These are phyloP conservation scores for Allomyces macrogynus DNA, from an alignment of 192 early-diverging fungal species.

Conservation along the genomic window DNA sequence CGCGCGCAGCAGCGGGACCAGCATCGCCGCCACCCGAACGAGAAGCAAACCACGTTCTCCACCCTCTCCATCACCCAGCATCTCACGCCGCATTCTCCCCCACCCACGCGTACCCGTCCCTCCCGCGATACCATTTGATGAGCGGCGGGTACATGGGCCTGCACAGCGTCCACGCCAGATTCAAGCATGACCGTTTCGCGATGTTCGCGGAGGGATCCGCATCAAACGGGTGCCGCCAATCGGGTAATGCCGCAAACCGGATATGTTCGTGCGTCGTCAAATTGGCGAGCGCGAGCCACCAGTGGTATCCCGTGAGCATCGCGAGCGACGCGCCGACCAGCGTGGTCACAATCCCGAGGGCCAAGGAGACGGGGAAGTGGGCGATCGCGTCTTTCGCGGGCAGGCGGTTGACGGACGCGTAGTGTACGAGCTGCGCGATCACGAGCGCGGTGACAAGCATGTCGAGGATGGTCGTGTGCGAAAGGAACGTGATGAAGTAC, in stretches of 20 bases:
- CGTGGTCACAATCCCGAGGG: slow-evolving; percentile 39
- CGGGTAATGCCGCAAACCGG: background rate
- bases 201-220: too few relatives aligned
- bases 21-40: too few relatives aligned
- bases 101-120: too few relatives aligned
- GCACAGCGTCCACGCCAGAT: too few relatives aligned
- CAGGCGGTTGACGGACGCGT: slow-evolving; percentile 9
- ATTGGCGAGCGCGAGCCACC: slow-evolving; percentile 41
- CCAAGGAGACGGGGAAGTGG: slow-evolving; percentile 24
- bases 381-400: slow-evolving; percentile 11
- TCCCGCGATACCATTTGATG: too few relatives aligned
- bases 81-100: too few relatives aligned
- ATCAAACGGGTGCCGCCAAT: too few relatives aligned
- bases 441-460: slow-evolving; percentile 36
- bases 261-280: slow-evolving; percentile 83
- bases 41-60: too few relatives aligned
- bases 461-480: slow-evolving; percentile 34
- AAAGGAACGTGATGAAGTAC: slow-evolving; percentile 61
- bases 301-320: slow-evolving; percentile 57
- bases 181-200: too few relatives aligned
- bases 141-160: too few relatives aligned
- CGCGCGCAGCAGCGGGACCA: too few relatives aligned
- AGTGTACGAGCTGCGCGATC: slow-evolving; percentile 33
- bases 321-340: slow-evolving; percentile 45
- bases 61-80: too few relatives aligned